These are phyloP conservation scores for Salix exigua DNA, from an alignment of 345 rosid species.

Conservation along the genomic window DNA sequence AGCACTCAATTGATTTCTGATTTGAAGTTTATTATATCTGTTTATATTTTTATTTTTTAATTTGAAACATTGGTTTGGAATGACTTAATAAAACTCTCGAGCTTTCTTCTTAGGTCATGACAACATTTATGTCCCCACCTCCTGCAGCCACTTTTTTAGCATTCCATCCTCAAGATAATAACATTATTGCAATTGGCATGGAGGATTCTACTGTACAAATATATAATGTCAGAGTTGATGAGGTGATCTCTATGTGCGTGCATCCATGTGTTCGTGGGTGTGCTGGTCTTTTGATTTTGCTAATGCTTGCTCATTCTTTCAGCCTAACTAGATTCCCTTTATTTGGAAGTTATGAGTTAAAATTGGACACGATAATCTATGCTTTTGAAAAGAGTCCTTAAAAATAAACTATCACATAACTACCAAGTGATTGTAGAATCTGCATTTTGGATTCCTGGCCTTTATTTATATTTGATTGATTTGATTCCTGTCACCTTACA, in stretches of 20 bases:
- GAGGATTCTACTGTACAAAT: constrained; percentile 82
- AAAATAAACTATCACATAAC: background rate
- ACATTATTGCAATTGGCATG: constrained; percentile 84
- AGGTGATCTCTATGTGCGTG: constrained; percentile 38
- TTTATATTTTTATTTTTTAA: background rate
- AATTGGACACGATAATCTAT: background rate
- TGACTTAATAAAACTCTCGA: background rate
- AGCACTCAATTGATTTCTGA: background rate
- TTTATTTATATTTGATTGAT: background rate
- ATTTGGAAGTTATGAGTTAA: background rate
- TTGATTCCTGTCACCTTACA: background rate
- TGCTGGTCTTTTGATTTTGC: background rate
- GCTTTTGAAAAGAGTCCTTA: background rate
- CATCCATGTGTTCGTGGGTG: background rate
- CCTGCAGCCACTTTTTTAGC: constrained; percentile 81
- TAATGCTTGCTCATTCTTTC: background rate
- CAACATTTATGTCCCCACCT: constrained; percentile 78
- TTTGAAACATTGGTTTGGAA: background rate
- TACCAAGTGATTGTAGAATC: background rate
- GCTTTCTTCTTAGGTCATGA: constrained; percentile 54
- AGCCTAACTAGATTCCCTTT: background rate
- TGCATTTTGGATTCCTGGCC: background rate
- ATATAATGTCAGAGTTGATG: constrained; percentile 78
- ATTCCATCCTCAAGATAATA: constrained; percentile 85
- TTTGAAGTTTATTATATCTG: background rate